Percentiles rank a stretch among this genome's conserved stretches.
phyloP scores from a whole-genome alignment of 768 basidiomycete genomes.

The Kwoniella heveanensis region DNA sequence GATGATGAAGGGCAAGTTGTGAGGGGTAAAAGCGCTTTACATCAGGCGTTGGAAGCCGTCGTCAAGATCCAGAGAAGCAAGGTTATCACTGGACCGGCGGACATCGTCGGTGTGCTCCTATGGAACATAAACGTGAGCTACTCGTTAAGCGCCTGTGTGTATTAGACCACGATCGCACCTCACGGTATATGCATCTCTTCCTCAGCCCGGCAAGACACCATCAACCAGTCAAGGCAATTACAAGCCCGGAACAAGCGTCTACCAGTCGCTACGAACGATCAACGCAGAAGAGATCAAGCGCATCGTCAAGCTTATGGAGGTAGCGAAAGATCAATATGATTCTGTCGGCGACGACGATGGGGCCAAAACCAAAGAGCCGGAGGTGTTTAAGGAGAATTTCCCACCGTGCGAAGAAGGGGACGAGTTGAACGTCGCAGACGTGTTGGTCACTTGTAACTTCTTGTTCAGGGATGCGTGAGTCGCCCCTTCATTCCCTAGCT shows the following conservation, averaged over 20 bases:
- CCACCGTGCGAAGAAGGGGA: slow-evolving; percentile 63
- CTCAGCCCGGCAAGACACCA: slow-evolving; percentile 66
- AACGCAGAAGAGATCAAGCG: slow-evolving; percentile 80
- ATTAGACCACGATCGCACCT: background rate
- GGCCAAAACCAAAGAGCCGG: slow-evolving; percentile 52
- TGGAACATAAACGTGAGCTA: slow-evolving; percentile 69
- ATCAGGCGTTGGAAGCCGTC: slow-evolving; percentile 76
- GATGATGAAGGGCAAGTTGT: slow-evolving; percentile 61
- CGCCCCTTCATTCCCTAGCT: slow-evolving; percentile 1
- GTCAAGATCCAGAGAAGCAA: slow-evolving; percentile 87
- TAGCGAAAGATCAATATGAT: slow-evolving; percentile 60
- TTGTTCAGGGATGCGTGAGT: slow-evolving; percentile 81
- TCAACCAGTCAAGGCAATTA: slow-evolving; percentile 36
- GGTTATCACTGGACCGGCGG: slow-evolving; percentile 82
- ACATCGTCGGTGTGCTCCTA: slow-evolving; percentile 83
- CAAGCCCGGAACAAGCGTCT: slow-evolving; percentile 61
- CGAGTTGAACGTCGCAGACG: slow-evolving; percentile 78
- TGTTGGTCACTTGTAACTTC: slow-evolving; percentile 88
- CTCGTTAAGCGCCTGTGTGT: no score
- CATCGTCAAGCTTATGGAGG: slow-evolving; percentile 73
- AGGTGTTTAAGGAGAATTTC: slow-evolving; percentile 64
- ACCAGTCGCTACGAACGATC: slow-evolving; percentile 74
- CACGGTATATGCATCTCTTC: background rate
- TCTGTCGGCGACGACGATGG: slow-evolving; percentile 61
- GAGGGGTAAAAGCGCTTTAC: slow-evolving; percentile 68